These are phyloP conservation scores for Paramyrothecium roridum DNA, from an alignment of 2,329 filamentous ascomycete genomes.

Conservation along the genomic window DNA sequence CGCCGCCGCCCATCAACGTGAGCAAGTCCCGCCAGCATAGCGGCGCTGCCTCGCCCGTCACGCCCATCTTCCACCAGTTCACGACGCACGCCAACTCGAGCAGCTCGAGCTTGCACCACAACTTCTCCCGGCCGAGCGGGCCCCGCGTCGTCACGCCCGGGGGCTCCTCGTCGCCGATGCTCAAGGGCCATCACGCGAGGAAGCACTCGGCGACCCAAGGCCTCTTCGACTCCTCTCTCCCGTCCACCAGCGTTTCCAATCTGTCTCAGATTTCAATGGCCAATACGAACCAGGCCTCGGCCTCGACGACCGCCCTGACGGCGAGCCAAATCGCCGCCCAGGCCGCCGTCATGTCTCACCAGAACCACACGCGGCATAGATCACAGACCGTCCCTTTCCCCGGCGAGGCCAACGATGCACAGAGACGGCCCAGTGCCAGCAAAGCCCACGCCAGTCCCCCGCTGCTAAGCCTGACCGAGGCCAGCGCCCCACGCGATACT, in stretches of 20 bases:
- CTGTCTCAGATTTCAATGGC: conserved; percentile 47
- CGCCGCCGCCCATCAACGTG: conserved; percentile 36
- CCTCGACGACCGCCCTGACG: conserved; percentile 37
- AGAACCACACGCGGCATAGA: conserved; percentile 57
- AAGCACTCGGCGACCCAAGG: conserved; percentile 73
- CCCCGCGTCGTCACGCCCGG: conserved; percentile 23
- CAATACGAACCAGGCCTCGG: conserved; percentile 37
- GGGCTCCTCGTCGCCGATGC: conserved; percentile 23
- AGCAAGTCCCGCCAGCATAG: conserved; percentile 40
- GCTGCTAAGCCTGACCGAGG: conserved; percentile 61
- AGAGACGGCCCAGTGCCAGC: conserved; percentile 41
- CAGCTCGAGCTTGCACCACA: conserved; percentile 43
- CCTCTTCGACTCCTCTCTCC: conserved; percentile 71
- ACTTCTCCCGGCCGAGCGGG: conserved; percentile 55
- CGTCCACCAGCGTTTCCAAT: conserved; percentile 57
- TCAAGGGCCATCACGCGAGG: conserved; percentile 46
- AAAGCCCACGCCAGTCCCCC: conserved; percentile 58
- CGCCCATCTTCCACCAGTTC: conserved; percentile 47
- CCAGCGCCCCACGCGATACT: conserved; percentile 57
- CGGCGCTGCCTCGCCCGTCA: conserved; percentile 30
- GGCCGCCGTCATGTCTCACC: conserved; percentile 67
- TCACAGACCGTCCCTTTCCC: conserved; percentile 70
- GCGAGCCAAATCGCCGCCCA: conserved; percentile 81
- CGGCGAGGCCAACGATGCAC: conserved; percentile 38
- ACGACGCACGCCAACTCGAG: conserved; percentile 45